Percentiles rank a stretch among this genome's conserved stretches.
These are phyloP conservation scores for Candida sp. DNA, from an alignment of 1,139 yeast species.

Conservation along the genomic window DNA sequence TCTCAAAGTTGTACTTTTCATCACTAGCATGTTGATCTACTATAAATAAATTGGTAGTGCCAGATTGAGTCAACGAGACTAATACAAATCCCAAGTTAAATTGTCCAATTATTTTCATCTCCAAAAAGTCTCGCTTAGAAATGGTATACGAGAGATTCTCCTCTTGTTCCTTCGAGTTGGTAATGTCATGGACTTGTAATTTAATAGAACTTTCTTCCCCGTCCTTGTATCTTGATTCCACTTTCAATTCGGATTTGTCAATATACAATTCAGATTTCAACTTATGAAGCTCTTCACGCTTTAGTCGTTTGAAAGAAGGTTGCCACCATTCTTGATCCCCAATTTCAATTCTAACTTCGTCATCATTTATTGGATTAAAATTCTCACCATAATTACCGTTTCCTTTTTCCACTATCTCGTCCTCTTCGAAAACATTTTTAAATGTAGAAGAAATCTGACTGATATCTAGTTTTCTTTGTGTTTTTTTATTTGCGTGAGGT, in stretches of 20 bases:
- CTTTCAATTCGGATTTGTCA: not conserved
- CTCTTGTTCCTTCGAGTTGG: constrained; percentile 44
- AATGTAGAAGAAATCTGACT: constrained; percentile 7
- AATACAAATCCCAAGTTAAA: constrained; percentile 89
- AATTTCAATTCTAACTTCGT: constrained; percentile 10
- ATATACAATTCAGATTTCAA: constrained; percentile 1
- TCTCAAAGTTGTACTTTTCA: constrained; percentile 88
- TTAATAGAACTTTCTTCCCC: constrained; percentile 1
- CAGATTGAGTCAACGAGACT: constrained; percentile 37
- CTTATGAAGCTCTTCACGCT: constrained; percentile 2
- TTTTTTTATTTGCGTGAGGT: not conserved
- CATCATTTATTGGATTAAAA: constrained; percentile 9
- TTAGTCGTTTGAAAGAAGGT: constrained; percentile 9
- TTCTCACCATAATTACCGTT: constrained; percentile 12
- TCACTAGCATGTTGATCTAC: constrained; percentile 98
- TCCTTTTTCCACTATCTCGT: not conserved
- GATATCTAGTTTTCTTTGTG: constrained; percentile 6
- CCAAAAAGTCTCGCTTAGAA: constrained; percentile 58
- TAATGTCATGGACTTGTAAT: constrained; percentile 13
- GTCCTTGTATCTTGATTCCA: not conserved
- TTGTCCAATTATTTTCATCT: constrained; percentile 85
- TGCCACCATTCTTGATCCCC: constrained; percentile 14
- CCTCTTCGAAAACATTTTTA: constrained; percentile 1
- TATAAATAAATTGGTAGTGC: constrained; percentile 63
- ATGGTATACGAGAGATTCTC: constrained; percentile 51